These are phyloP conservation scores for Citrus maxima DNA, from an alignment of 345 rosid genomes.

Conservation along the genomic window DNA sequence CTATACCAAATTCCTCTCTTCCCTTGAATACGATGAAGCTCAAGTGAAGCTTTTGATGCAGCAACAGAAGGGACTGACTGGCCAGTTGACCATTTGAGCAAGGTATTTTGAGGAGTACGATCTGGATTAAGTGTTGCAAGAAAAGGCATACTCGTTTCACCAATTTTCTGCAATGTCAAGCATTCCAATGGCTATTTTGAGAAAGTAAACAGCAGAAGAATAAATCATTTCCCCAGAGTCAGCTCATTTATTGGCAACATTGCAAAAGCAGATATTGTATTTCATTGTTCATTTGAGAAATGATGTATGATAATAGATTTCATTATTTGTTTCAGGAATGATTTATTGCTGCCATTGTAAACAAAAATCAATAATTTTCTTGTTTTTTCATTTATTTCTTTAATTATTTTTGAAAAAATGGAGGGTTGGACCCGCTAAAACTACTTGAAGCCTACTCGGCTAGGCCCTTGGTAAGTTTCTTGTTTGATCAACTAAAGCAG, in stretches of 20 bases:
- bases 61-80: slow-evolving; percentile 92
- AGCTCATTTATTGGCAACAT: not conserved
- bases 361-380: no score
- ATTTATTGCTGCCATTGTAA: not conserved
- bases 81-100: slow-evolving; percentile 81
- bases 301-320: not conserved
- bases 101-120: slow-evolving; percentile 47
- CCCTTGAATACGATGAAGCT: slow-evolving; percentile 73
- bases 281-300: not conserved
- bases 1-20: slow-evolving; percentile 84
- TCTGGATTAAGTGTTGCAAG: slow-evolving; percentile 81
- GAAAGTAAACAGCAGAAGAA: not conserved
- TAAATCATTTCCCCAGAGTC: not conserved
- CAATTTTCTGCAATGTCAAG: slow-evolving; percentile 61
- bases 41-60: slow-evolving; percentile 76
- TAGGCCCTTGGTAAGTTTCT: not conserved
- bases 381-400: no score
- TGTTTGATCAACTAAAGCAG: not conserved
- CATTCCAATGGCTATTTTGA: not conserved
- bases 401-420: no score
- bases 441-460: no score
- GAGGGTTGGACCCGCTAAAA: no score
- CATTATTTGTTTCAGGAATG: not conserved
- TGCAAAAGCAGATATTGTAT: not conserved
- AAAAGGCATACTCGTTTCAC: slow-evolving; percentile 58